A percentile compares a stretch with the other conserved stretches of the same genome.
Evolutionary conservation across 1,284 basidiomycete genomes (phyloP).

Genomic region (Polyporus tsugae): DNA sequence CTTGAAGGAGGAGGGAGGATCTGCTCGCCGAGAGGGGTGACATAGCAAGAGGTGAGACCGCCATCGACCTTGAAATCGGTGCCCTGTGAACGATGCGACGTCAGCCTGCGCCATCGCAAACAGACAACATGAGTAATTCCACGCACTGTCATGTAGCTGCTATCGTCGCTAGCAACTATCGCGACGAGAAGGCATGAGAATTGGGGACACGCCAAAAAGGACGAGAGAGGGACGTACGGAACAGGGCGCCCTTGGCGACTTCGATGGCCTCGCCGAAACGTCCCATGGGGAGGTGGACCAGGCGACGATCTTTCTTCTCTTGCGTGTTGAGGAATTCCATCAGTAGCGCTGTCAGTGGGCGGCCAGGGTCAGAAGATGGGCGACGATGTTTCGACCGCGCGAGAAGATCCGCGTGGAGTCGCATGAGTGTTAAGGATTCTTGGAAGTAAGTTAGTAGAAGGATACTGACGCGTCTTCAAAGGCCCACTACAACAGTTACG

Average conservation of each 20-base stretch:
- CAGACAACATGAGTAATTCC: too few relatives aligned
- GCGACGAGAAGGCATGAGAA: constrained; percentile 1
- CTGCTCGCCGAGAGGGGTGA: constrained; percentile 80
- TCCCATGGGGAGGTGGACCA: constrained; percentile 96
- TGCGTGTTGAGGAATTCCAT: constrained; percentile 99
- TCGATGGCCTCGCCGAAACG: constrained; percentile 97
- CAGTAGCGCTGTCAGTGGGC: constrained; percentile 71
- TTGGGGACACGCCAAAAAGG: not conserved
- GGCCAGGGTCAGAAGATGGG: not conserved
- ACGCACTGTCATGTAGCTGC: constrained; percentile 84
- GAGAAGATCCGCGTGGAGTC: not conserved
- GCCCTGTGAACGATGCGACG: constrained; percentile 57
- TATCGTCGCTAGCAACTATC: constrained; percentile 84
- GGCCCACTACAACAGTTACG: constrained; percentile 70
- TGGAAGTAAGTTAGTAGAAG: constrained; percentile 11
- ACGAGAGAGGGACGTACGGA: constrained; percentile 65
- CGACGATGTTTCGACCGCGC: not conserved
- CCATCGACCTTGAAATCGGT: constrained; percentile 95
- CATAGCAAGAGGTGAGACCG: constrained; percentile 89
- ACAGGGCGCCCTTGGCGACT: constrained; percentile 90
- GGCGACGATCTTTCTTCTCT: constrained; percentile 91
- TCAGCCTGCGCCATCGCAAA: not conserved
- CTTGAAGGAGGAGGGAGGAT: constrained; percentile 71
- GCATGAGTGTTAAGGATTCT: not conserved
- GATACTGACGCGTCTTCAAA: constrained; percentile 82